Conservation (phyloP, 164 flowering plant genomes). For the Chimonanthus salicifolius region DNA sequence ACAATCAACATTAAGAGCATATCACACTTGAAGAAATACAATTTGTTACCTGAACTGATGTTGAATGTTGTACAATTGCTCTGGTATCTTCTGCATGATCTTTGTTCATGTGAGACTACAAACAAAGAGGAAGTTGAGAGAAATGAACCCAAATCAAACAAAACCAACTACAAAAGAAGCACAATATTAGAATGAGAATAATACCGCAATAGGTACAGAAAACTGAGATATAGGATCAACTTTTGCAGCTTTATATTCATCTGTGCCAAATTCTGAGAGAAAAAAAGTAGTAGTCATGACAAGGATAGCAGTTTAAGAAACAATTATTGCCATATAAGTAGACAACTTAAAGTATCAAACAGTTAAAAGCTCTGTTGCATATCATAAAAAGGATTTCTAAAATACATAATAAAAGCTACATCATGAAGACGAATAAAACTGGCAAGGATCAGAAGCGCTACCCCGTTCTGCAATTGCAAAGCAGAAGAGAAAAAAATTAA, state of each 20-base stretch:
- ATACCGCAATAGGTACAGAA: conserved; percentile 77
- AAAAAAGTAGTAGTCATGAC: not conserved
- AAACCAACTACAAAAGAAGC: not conserved
- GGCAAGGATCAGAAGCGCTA: not conserved
- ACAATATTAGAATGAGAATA: not conserved
- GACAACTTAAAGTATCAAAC: not conserved
- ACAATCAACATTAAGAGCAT: no score
- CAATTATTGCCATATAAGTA: not conserved
- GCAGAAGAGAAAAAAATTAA: not conserved
- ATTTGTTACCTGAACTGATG: conserved; percentile 59
- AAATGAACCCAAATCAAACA: not conserved
- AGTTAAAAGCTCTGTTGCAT: not conserved
- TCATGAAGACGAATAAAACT: not conserved
- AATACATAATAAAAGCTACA: not conserved
- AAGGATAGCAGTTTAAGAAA: not conserved
- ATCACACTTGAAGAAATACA: not conserved
- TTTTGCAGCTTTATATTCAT: conserved; percentile 61
- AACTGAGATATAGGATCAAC: conserved; percentile 91
- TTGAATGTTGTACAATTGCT: conserved; percentile 69
- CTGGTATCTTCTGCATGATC: conserved; percentile 93
- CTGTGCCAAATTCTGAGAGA: conserved; percentile 54
- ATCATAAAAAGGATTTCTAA: not conserved
- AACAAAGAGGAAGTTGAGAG: not conserved
- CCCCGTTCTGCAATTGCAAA: not conserved
- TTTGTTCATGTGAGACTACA: conserved; percentile 90